Conservation (phyloP, 2,329 filamentous ascomycete genomes). For the Sporothrix pseudoabietina region DNA sequence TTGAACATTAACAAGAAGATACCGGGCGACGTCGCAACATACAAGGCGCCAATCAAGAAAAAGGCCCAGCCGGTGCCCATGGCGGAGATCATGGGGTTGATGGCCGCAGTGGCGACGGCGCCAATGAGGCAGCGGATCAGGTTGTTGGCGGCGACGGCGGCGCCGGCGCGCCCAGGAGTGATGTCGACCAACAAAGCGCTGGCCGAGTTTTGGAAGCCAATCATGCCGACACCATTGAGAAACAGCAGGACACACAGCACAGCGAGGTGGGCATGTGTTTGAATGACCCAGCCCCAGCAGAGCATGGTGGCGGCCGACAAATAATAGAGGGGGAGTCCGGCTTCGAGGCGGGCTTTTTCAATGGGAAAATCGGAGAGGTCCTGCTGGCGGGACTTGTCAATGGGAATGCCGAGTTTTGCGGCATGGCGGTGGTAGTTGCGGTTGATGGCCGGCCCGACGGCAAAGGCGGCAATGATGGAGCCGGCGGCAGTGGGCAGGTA, state of each 20-base stretch:
- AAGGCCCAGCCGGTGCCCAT: conserved; percentile 58
- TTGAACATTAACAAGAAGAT: conserved; percentile 47
- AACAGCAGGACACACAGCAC: conserved; percentile 52
- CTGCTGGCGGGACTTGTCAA: conserved; percentile 56
- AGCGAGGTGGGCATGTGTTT: conserved; percentile 48
- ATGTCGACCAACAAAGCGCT: conserved; percentile 60
- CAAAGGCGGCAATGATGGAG: conserved; percentile 50
- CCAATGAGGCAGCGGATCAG: conserved; percentile 58
- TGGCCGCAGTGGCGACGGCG: conserved; percentile 54
- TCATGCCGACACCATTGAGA: conserved; percentile 52
- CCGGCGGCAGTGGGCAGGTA: conserved; percentile 56
- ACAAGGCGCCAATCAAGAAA: conserved; percentile 50
- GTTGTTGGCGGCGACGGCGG: conserved; percentile 60
- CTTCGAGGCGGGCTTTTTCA: conserved; percentile 53
- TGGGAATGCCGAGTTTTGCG: conserved; percentile 51
- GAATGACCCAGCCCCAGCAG: conserved; percentile 56
- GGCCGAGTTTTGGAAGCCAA: conserved; percentile 57
- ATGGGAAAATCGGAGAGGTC: conserved; percentile 55
- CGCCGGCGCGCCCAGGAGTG: conserved; percentile 54
- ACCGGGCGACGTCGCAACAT: conserved; percentile 45
- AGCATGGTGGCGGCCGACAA: conserved; percentile 52
- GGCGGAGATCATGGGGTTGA: conserved; percentile 54
- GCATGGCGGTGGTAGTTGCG: conserved; percentile 68
- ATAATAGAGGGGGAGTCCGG: conserved; percentile 54
- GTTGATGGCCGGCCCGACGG: conserved; percentile 61